Percentiles rank a stretch among this genome's conserved stretches.
Evolutionary conservation across 805 yeast species (phyloP).

Genomic region (Schizosaccharomyces lindneri): DNA sequence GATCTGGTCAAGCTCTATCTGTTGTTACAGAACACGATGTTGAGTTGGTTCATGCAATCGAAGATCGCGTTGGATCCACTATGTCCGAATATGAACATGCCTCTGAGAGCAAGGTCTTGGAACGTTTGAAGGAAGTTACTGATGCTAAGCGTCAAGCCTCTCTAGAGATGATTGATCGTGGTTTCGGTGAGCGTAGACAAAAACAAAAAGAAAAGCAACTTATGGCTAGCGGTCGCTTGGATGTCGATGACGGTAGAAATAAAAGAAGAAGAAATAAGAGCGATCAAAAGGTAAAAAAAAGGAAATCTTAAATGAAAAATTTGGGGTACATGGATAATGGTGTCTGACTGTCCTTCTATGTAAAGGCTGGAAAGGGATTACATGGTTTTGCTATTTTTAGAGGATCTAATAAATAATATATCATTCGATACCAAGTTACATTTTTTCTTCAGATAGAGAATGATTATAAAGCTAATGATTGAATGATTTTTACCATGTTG

Average conservation of each 20-base stretch:
- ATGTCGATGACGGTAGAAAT: neutral
- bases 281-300: neutral
- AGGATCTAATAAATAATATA: too few species aligned
- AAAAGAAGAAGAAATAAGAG: neutral
- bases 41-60: constrained; percentile 57
- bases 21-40: constrained; percentile 73
- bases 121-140: constrained; percentile 42
- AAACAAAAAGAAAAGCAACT: constrained; percentile 21
- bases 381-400: too few species aligned
- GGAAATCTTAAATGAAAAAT: too few species aligned
- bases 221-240: neutral
- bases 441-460: too few species aligned
- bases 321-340: too few species aligned
- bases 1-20: constrained; percentile 60
- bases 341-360: too few species aligned
- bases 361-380: too few species aligned
- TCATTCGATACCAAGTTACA: too few species aligned
- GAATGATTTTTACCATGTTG: too few species aligned
- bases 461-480: too few species aligned
- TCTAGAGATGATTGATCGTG: constrained; percentile 81
- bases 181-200: constrained; percentile 51
- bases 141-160: constrained; percentile 73
- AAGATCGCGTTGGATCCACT: constrained; percentile 54
- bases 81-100: constrained; percentile 52
- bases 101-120: constrained; percentile 49